Conservation (phyloP, 768 basidiomycete genomes). For the Hysterangium stoloniferum region DNA sequence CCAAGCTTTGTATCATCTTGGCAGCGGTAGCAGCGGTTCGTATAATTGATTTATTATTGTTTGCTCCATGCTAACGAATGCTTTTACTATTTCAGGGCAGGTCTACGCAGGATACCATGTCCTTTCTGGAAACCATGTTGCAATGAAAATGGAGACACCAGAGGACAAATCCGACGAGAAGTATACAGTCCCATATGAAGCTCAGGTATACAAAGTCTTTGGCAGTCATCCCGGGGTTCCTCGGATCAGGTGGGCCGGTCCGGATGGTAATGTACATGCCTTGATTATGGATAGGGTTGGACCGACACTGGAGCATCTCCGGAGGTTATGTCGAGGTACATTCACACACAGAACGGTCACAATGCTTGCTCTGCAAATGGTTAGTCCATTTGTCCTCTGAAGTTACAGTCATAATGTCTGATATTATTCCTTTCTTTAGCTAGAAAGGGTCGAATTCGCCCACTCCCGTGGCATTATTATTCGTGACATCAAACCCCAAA, state of each 20-base stretch:
- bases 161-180: too few relatives aligned
- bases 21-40: too few relatives aligned
- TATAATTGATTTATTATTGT: too few relatives aligned
- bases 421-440: constrained; percentile 15
- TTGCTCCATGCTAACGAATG: too few relatives aligned
- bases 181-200: constrained; percentile 17
- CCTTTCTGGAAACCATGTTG: too few relatives aligned
- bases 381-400: neutral
- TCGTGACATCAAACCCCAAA: constrained; percentile 22
- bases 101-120: too few relatives aligned
- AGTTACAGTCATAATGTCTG: neutral
- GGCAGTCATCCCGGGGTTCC: constrained; percentile 14
- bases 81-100: too few relatives aligned
- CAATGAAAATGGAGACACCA: too few relatives aligned
- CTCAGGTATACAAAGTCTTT: constrained; percentile 16
- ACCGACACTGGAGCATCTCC: constrained; percentile 14
- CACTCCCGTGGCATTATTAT: constrained; percentile 17
- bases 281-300: constrained; percentile 20
- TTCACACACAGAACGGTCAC: constrained; percentile 18
- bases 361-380: constrained; percentile 21
- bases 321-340: constrained; percentile 14
- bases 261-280: constrained; percentile 11
- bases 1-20: too few relatives aligned
- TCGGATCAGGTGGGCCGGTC: constrained; percentile 13
- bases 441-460: constrained; percentile 13